Base-by-base conservation (phyloP, 2,329 filamentous ascomycete genomes). In the Waltergamsia citrina region DNA sequence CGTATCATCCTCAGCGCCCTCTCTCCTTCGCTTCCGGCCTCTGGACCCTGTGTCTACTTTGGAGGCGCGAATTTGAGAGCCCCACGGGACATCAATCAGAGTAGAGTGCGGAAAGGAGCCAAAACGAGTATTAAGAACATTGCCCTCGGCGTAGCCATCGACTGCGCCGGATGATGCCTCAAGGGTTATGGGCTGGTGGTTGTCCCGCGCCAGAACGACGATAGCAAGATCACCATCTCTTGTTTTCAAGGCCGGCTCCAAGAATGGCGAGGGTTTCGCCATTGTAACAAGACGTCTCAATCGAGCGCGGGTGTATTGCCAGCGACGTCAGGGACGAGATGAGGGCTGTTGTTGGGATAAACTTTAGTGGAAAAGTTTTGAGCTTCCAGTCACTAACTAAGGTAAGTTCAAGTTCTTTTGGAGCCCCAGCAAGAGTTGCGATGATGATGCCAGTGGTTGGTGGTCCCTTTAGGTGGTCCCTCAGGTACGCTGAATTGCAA, bases 11-110 rank as follows among this genome's bases (percentile, higher is more conserved):
- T 58, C 62, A 17, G 53, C 53, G 5, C 51, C 56, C 34, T 64
- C 62, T 12, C 64, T 56, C 53, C 78, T 78, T 35, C 72, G 66
- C 56, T 80, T 81, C 33, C 82, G 73, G 22, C 86, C 86, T 46
- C 87, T 70, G n/a, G 86, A 92, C 10, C 88, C 87, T 0, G 88
- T 95, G 50, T 95, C 85, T 37, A 95, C 87, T 21, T 81, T 76
- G 2, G 87, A 94, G 7, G 92, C 92, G 30, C 85, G 73, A 16
- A 96, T 79, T 54, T 96, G 92, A 6, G 84, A 86, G 19, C 92
- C 92, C 90, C 90, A 96, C 27, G 85, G 82, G 35, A 87, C 67
- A 5, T 76, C 69, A 36, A 94, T 71, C 29, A 90, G 60, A 0
- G 84, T 88, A 9, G 74, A 81, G 52, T 90, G 85, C 0, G 85